Evolutionary conservation across 164 flowering plant species (phyloP).

Genomic region (Malania oleifera): DNA sequence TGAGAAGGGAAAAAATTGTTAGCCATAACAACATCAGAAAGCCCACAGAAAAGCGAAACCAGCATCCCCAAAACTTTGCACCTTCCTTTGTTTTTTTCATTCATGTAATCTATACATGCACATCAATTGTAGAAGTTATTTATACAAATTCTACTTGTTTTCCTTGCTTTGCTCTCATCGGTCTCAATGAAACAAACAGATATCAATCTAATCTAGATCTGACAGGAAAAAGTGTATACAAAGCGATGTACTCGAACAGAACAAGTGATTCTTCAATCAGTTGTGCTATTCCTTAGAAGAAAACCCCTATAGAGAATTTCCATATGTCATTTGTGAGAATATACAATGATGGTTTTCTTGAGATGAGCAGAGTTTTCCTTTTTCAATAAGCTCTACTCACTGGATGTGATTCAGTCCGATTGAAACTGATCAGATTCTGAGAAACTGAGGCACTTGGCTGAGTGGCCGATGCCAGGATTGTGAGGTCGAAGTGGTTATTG

Average conservation of each 20-base stretch:
- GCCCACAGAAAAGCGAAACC: background rate
- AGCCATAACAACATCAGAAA: background rate
- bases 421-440: conserved; percentile 1
- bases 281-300: too few species aligned
- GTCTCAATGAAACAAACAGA: too few species aligned
- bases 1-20: background rate
- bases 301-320: too few species aligned
- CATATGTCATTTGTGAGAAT: too few species aligned
- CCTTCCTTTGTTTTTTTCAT: background rate
- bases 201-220: too few species aligned
- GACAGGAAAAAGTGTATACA: too few species aligned
- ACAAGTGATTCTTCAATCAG: background rate
- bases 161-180: too few species aligned
- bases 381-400: conserved; percentile 5
- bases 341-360: too few species aligned
- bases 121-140: too few species aligned
- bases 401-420: background rate
- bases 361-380: too few species aligned
- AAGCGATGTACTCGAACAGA: background rate
- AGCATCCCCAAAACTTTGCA: too few species aligned
- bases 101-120: background rate
- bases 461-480: conserved; percentile 18
- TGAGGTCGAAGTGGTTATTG: conserved; percentile 9
- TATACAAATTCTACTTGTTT: too few species aligned
- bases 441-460: conserved; percentile 13